Conservation (phyloP, 192 early-diverging fungal genomes). For the Backusella australiensis region DNA sequence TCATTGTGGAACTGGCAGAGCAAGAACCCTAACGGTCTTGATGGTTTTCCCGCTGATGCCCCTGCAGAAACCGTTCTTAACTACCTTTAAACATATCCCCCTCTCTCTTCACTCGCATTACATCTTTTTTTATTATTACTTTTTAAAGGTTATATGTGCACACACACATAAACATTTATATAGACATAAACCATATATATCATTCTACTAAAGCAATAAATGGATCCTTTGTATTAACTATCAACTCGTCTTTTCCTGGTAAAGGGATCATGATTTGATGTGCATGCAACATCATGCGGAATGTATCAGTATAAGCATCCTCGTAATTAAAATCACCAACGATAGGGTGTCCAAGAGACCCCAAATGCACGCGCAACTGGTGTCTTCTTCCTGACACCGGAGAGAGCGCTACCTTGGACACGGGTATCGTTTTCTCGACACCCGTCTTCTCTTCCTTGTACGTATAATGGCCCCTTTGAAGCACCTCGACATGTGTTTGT, state of each 20-base stretch:
- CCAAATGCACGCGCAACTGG: constrained; percentile 38
- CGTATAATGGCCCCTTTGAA: constrained; percentile 30
- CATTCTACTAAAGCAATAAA: constrained; percentile 4
- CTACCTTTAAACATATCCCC: constrained; percentile 18
- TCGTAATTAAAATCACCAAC: constrained; percentile 46
- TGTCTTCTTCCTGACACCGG: constrained; percentile 38
- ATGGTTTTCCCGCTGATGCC: constrained; percentile 28
- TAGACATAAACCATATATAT: background rate
- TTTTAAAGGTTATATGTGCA: background rate
- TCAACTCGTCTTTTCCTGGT: background rate
- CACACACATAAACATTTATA: constrained; percentile 2
- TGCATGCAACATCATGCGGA: constrained; percentile 47
- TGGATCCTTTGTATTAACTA: constrained; percentile 1
- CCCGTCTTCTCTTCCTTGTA: constrained; percentile 17
- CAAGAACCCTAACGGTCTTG: constrained; percentile 65
- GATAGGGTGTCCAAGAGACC: constrained; percentile 38
- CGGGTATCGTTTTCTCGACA: background rate
- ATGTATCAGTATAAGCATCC: constrained; percentile 33
- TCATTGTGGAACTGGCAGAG: constrained; percentile 75
- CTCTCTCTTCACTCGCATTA: background rate
- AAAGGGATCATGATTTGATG: constrained; percentile 30
- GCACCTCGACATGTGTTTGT: constrained; percentile 27
- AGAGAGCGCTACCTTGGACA: constrained; percentile 25
- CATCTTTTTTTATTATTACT: background rate
- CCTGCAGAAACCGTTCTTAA: constrained; percentile 25